Percentiles rank a stretch among this genome's conserved stretches.
Conservation (phyloP, 1,284 basidiomycete genomes). For the Gomphus bonarii region DNA sequence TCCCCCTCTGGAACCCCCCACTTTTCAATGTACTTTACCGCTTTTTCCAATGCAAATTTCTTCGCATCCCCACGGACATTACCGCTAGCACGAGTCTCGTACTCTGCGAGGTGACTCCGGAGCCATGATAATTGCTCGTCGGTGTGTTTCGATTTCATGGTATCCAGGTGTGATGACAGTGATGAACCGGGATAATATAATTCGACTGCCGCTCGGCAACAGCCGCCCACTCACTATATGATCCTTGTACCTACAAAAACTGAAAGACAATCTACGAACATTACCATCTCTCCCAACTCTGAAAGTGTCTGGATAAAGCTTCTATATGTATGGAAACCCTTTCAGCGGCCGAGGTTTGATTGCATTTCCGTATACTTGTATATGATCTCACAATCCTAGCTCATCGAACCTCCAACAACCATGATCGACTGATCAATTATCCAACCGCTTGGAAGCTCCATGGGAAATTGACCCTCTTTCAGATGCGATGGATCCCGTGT, state of each 20-base stretch:
- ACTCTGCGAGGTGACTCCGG: slow-evolving; percentile 36
- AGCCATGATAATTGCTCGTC: slow-evolving; percentile 45
- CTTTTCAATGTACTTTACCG: slow-evolving; percentile 41
- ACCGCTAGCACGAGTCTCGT: slow-evolving; percentile 41
- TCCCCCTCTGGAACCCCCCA: slow-evolving; percentile 49
- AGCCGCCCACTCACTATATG: not conserved
- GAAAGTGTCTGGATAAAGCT: not conserved
- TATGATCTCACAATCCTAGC: not conserved
- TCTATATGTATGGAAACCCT: not conserved
- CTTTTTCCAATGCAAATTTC: slow-evolving; percentile 50
- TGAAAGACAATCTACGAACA: not conserved
- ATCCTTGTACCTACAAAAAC: not conserved
- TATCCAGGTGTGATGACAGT: slow-evolving; percentile 9
- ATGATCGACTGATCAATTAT: not conserved
- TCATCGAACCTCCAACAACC: not conserved
- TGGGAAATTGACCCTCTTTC: not conserved
- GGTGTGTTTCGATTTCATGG: slow-evolving; percentile 26
- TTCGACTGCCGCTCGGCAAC: not conserved
- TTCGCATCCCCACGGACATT: slow-evolving; percentile 50
- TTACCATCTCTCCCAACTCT: not conserved
- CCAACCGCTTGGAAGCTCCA: not conserved
- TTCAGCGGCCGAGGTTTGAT: not conserved
- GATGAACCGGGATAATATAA: slow-evolving; percentile 9
- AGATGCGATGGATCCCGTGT: not conserved
- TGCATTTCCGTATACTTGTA: not conserved